phyloP scores from a whole-genome alignment of 1,139 yeast genomes.

The Yamadazyma triangularis region DNA sequence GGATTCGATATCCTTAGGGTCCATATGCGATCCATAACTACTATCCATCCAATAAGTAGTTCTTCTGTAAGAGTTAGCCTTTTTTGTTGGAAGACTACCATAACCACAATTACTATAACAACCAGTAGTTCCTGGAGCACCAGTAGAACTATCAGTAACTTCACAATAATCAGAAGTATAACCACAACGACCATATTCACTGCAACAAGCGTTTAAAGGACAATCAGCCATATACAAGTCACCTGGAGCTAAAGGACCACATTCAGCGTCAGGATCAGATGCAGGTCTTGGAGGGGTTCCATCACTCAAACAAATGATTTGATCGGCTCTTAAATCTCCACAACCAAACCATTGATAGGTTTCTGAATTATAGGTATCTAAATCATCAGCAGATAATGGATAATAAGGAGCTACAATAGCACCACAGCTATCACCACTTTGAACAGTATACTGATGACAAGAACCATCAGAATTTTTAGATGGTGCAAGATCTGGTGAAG shows the following conservation, averaged over 20 bases:
- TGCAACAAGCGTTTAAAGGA: conserved; percentile 16
- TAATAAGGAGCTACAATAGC: conserved; percentile 1
- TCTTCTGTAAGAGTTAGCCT: conserved; percentile 12
- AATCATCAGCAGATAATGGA: conserved; percentile 2
- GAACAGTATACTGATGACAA: conserved; percentile 3
- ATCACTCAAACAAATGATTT: conserved; percentile 11
- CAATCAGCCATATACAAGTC: conserved; percentile 8
- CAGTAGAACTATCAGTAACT: conserved; percentile 3
- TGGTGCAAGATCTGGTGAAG: conserved; percentile 5
- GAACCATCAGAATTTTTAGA: conserved; percentile 5
- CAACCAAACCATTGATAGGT: conserved; percentile 12
- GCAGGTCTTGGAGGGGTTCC: conserved; percentile 14
- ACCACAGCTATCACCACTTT: conserved; percentile 6
- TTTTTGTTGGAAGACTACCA: conserved; percentile 12
- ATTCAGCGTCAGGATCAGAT: conserved; percentile 9
- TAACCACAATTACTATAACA: conserved; percentile 16
- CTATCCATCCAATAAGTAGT: conserved; percentile 17
- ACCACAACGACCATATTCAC: conserved; percentile 15
- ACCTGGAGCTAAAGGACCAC: conserved; percentile 16
- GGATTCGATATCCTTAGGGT: conserved; percentile 9
- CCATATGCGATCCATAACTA: conserved; percentile 7
- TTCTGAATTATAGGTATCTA: conserved; percentile 6
- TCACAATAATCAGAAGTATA: conserved; percentile 12
- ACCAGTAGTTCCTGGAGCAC: conserved; percentile 10
- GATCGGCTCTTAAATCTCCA: conserved; percentile 7